These are phyloP conservation scores for Eutrema japonicum DNA, from an alignment of 345 rosid genomes.

Conservation along the genomic window DNA sequence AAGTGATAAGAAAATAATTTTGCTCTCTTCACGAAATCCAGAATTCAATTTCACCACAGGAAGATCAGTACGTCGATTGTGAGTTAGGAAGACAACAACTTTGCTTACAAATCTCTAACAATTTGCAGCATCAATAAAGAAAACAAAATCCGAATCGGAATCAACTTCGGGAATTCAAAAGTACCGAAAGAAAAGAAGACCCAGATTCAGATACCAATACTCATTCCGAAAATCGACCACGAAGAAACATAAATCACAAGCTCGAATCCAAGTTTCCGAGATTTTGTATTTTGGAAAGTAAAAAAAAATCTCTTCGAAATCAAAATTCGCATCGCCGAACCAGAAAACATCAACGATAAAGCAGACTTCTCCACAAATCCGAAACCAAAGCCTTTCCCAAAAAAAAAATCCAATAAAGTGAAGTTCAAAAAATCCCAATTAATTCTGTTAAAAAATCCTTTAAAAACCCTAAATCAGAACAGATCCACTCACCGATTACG, in stretches of 20 bases:
- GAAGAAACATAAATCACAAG: conserved; percentile 1
- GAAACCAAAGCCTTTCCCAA: background rate
- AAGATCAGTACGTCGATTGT: conserved; percentile 18
- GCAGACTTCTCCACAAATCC: conserved; percentile 20
- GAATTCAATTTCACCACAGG: conserved; percentile 1
- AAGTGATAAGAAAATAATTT: background rate
- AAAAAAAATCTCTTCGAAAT: background rate
- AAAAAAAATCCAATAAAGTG: background rate
- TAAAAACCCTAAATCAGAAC: conserved; percentile 52
- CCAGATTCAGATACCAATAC: conserved; percentile 30
- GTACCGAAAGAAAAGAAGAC: conserved; percentile 11
- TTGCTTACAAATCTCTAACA: conserved; percentile 1
- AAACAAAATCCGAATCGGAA: conserved; percentile 16
- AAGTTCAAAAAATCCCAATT: conserved; percentile 26
- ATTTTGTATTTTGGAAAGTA: background rate
- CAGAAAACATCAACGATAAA: conserved; percentile 3
- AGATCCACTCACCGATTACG: conserved; percentile 49
- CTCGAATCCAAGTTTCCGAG: background rate
- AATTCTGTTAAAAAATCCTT: conserved; percentile 7
- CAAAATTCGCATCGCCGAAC: background rate
- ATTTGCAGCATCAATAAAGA: background rate
- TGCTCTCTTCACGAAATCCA: background rate
- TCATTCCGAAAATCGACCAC: conserved; percentile 1
- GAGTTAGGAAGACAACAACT: conserved; percentile 20
- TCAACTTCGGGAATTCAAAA: conserved; percentile 19